Conservation (phyloP, 1,139 yeast species). For the Groenewaldozyma sp. region DNA sequence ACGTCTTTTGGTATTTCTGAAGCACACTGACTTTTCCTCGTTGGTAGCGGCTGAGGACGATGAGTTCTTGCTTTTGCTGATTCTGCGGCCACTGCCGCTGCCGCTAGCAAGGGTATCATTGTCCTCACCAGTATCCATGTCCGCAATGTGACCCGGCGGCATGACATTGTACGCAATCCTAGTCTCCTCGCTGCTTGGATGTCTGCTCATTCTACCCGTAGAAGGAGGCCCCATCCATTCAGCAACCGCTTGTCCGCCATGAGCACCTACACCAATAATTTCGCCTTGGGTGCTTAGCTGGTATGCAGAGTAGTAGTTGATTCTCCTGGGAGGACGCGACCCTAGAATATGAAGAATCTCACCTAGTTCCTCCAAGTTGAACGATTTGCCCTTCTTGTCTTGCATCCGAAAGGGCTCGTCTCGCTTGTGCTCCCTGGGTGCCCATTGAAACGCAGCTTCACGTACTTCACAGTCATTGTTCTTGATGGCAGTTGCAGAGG, state of each 20-base stretch:
- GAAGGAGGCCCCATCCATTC: conserved; percentile 15
- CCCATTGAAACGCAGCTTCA: conserved; percentile 16
- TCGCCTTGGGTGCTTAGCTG: conserved; percentile 20
- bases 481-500: not conserved
- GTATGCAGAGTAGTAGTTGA: conserved; percentile 19
- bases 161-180: conserved; percentile 10
- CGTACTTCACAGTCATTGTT: conserved; percentile 9
- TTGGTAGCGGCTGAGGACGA: not conserved
- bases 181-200: conserved; percentile 16
- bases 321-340: conserved; percentile 21
- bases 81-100: not conserved
- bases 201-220: conserved; percentile 11
- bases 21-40: not conserved
- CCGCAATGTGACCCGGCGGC: conserved; percentile 27
- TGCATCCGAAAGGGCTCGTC: conserved; percentile 20
- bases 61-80: not conserved
- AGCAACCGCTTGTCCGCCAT: conserved; percentile 18
- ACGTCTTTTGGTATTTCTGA: conserved; percentile 14
- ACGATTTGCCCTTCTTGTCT: conserved; percentile 17
- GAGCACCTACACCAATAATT: conserved; percentile 12
- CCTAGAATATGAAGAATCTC: conserved; percentile 18
- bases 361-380: conserved; percentile 18
- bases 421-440: conserved; percentile 13
- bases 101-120: not conserved
- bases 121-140: conserved; percentile 1